A percentile compares a stretch with the other conserved stretches of the same genome.
These are phyloP conservation scores for Podospora conica DNA, from an alignment of 495 filamentous ascomycete genomes.

Conservation along the genomic window DNA sequence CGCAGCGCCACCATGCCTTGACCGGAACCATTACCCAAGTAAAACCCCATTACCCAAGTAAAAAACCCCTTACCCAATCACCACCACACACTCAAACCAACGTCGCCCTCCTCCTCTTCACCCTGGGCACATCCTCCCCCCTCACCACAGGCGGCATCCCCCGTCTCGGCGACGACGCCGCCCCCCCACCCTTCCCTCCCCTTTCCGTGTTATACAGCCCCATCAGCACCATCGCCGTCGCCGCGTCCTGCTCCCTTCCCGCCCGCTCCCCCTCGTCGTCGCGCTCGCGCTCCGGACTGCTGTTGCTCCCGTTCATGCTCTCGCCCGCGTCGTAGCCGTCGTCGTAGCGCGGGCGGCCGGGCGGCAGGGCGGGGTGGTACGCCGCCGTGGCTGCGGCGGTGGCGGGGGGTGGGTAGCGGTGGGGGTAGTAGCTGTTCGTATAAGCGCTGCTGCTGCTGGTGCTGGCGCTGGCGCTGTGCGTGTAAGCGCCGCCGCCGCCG, in stretches of 20 bases:
- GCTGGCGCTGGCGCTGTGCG: not conserved
- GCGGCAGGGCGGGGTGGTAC: too few species aligned
- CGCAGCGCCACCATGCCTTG: too few species aligned
- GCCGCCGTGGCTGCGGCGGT: too few species aligned
- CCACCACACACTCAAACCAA: not conserved
- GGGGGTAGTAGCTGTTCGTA: not conserved
- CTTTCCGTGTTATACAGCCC: slow-evolving; percentile 14
- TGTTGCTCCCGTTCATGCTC: slow-evolving; percentile 1
- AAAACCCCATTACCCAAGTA: too few species aligned
- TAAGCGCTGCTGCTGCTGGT: too few species aligned
- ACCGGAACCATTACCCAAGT: not conserved
- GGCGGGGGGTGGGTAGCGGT: too few species aligned
- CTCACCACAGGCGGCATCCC: too few species aligned
- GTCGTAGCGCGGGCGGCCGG: too few species aligned
- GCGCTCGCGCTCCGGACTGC: not conserved
- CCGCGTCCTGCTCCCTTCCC: slow-evolving; percentile 48
- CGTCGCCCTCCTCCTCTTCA: slow-evolving; percentile 6
- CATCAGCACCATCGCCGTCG: slow-evolving; percentile 52
- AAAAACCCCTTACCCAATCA: too few species aligned
- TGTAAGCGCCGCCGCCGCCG: too few species aligned
- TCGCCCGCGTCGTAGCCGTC: slow-evolving; percentile 1
- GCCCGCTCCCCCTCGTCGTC: not conserved
- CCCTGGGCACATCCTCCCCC: not conserved
- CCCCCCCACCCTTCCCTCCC: not conserved
- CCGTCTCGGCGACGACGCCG: not conserved